These are phyloP conservation scores for Trichophyton simii DNA, from an alignment of 2,329 filamentous ascomycete species.

Conservation along the genomic window DNA sequence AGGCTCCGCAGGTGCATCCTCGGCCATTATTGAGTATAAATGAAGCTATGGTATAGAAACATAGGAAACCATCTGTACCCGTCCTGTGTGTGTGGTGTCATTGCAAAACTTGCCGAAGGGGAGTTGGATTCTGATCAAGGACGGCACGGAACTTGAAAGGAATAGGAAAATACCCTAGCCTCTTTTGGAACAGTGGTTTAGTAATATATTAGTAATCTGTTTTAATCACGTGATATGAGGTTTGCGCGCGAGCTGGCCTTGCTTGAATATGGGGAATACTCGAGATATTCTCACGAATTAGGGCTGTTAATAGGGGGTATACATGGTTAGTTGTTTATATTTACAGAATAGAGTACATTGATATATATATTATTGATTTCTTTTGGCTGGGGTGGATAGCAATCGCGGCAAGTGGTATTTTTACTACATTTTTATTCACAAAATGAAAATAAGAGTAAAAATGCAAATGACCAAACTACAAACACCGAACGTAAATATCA, in stretches of 20 bases:
- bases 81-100: neutral
- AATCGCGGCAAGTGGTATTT: neutral
- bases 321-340: neutral
- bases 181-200: neutral
- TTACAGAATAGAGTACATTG: neutral
- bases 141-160: neutral
- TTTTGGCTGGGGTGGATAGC: no score
- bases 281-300: neutral
- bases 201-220: neutral
- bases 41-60: neutral
- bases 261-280: neutral
- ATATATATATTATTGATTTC: neutral
- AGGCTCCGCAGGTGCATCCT: neutral
- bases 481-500: neutral
- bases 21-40: slow-evolving; percentile 4
- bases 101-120: neutral
- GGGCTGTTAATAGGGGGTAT: neutral
- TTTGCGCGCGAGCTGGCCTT: neutral
- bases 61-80: slow-evolving; percentile 4
- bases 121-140: neutral
- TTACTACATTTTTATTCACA: neutral
- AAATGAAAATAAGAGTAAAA: neutral
- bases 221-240: neutral
- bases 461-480: no score
- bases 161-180: neutral